Evolutionary conservation across 495 filamentous ascomycete genomes (phyloP), one percentile per base, ranked within the genome.

Genomic region (Paragyromitra xinjiangensis): DNA sequence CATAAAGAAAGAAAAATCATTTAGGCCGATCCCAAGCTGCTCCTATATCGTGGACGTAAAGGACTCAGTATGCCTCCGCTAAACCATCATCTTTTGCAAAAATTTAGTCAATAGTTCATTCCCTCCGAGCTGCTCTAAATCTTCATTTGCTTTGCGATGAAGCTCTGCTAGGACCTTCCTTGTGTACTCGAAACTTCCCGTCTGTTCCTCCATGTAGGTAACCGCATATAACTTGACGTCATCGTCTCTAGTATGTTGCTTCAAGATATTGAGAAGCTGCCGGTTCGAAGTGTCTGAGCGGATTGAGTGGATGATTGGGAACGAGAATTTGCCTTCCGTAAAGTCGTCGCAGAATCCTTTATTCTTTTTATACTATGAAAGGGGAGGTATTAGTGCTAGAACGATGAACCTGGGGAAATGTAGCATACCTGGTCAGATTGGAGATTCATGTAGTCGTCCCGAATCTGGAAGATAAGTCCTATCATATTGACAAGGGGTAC

Each of bases 241-340:
- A 24, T 92, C 91, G 79, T 97, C 92, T 37, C 85, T 88, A 0
- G 95, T 93, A 83, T 92, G 93, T 83, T 98, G 95, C 84, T 92
- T 92, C 24, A 99, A 85, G 58, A 98, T 98, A 79, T 95, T 97
- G 74, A 97, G 86, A 58, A 99, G 87, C 82, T 95, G 92, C 39
- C 91, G 88, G 81, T 97, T 94, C 8, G 84, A 84, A 3, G 93
- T 92, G 82, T 94, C 88, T 42, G 91, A 86, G 77, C 94, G 92
- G 77, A 99, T 96, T 83, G 92, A 91, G 84, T 99, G 95, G 73
- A 99, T 98, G 79, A 99, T 92, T 6, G 95, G 95, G 82, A 97
- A 98, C 34, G 92, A 94, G 86, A 98, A 99, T 88, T 99, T 99
- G 53, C 95, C 95, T 85, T 99, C 95, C 0, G 95, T 98, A 75